phyloP scores from a whole-genome alignment of 1,284 basidiomycete genomes.

The Ceratobasidium sp. region DNA sequence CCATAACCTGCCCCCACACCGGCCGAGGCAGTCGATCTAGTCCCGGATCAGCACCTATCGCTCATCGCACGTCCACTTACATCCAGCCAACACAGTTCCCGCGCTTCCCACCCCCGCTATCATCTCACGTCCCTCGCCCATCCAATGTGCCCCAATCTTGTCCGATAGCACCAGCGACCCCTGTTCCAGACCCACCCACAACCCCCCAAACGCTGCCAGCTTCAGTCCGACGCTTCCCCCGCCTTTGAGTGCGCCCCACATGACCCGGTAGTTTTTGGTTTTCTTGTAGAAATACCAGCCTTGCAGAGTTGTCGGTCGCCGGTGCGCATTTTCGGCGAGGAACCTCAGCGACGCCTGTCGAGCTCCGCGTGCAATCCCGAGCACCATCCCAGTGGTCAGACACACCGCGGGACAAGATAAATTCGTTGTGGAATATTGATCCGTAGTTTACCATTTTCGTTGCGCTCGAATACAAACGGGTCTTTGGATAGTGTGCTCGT shows the following conservation, averaged over 20 bases:
- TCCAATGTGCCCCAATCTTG: slow-evolving; percentile 52
- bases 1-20: slow-evolving; percentile 56
- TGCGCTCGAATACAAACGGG: slow-evolving; percentile 19
- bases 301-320: slow-evolving; percentile 76
- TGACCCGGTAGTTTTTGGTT: slow-evolving; percentile 86
- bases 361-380: slow-evolving; percentile 74
- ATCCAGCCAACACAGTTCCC: slow-evolving; percentile 46
- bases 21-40: slow-evolving; percentile 68
- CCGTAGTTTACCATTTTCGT: slow-evolving; percentile 21
- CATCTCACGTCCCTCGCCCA: slow-evolving; percentile 59
- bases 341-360: slow-evolving; percentile 58
- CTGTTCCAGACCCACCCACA: slow-evolving; percentile 75
- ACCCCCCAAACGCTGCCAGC: slow-evolving; percentile 62
- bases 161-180: slow-evolving; percentile 45
- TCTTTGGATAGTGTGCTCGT: slow-evolving; percentile 15
- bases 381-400: slow-evolving; percentile 63
- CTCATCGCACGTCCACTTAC: slow-evolving; percentile 30
- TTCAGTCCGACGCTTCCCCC: slow-evolving; percentile 64
- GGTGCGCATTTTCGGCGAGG: slow-evolving; percentile 68
- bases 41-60: neutral
- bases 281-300: slow-evolving; percentile 94
- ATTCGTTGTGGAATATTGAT: slow-evolving; percentile 51
- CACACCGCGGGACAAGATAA: slow-evolving; percentile 63
- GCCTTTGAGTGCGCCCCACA: slow-evolving; percentile 72
- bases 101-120: slow-evolving; percentile 71